Conservation (phyloP, 2,329 filamentous ascomycete genomes). For the Cadophora sp. region DNA sequence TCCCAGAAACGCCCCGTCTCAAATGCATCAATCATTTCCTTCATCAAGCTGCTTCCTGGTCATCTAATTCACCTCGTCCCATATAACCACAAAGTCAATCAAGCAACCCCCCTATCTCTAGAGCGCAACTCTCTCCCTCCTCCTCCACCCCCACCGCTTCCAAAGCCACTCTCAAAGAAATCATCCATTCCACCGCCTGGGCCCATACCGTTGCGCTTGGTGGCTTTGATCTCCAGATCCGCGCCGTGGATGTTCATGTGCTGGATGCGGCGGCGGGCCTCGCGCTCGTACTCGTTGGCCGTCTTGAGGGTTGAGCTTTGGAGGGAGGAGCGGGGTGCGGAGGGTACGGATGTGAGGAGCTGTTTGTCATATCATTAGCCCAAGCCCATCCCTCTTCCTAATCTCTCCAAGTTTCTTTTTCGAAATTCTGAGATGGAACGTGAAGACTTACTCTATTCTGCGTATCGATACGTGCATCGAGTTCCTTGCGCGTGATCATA, state of each 20-base stretch:
- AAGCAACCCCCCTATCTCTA: not conserved
- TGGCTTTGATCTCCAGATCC: constrained; percentile 68
- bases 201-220: constrained; percentile 23
- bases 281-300: constrained; percentile 74
- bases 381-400: too few species aligned
- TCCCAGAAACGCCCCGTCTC: constrained; percentile 15
- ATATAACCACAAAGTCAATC: not conserved
- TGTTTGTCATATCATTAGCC: constrained; percentile 43
- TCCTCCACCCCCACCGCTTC: constrained; percentile 3
- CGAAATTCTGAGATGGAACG: not conserved
- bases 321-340: constrained; percentile 70
- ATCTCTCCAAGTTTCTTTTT: not conserved
- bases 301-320: constrained; percentile 73
- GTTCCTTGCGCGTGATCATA: constrained; percentile 75
- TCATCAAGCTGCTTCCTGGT: not conserved
- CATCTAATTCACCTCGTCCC: constrained; percentile 15
- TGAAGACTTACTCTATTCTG: constrained; percentile 68
- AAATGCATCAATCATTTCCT: constrained; percentile 22
- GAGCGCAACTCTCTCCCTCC: constrained; percentile 23
- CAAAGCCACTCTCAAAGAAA: constrained; percentile 21
- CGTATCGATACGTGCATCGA: constrained; percentile 84
- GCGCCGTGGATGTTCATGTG: constrained; percentile 78
- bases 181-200: constrained; percentile 25
- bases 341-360: constrained; percentile 75
- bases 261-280: constrained; percentile 77